Conservation (phyloP, 2,329 filamentous ascomycete species). For the Trichoderma lentiforme region DNA sequence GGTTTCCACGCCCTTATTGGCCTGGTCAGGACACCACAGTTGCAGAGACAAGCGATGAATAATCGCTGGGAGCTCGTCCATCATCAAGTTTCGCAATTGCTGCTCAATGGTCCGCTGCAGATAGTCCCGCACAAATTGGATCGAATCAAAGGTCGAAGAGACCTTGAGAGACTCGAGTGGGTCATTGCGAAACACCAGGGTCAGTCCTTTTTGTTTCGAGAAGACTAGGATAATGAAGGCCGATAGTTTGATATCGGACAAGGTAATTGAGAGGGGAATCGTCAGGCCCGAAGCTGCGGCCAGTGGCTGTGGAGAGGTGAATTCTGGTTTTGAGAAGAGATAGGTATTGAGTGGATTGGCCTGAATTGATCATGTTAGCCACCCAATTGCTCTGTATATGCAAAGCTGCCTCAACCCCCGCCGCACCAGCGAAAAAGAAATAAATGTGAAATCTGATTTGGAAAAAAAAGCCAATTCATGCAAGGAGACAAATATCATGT, state of each 20-base stretch:
- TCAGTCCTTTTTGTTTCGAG: conserved; percentile 94
- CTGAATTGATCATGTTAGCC: conserved; percentile 37
- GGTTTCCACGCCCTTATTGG: conserved; percentile 44
- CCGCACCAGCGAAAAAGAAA: background rate
- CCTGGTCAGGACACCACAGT: conserved; percentile 84
- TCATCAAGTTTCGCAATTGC: conserved; percentile 88
- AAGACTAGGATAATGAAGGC: conserved; percentile 98
- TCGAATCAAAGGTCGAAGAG: conserved; percentile 97
- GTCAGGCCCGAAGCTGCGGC: conserved; percentile 89
- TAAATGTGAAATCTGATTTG: background rate
- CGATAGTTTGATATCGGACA: conserved; percentile 92
- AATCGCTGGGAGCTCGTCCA: conserved; percentile 95
- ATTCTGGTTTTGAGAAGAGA: conserved; percentile 83
- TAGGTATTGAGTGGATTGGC: conserved; percentile 97
- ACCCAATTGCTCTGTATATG: background rate
- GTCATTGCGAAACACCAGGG: conserved; percentile 95
- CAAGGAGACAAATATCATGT: background rate
- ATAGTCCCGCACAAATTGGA: conserved; percentile 96
- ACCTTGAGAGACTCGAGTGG: conserved; percentile 97
- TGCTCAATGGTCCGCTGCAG: conserved; percentile 93
- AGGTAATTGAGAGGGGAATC: conserved; percentile 93
- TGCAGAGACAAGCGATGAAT: conserved; percentile 88
- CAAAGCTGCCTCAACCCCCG: background rate
- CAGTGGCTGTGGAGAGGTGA: conserved; percentile 87
- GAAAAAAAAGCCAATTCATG: background rate